Evolutionary conservation across 2,329 filamentous ascomycete species (phyloP), one percentile per base, ranked within the genome.

Genomic region (Fusarium sp.): DNA sequence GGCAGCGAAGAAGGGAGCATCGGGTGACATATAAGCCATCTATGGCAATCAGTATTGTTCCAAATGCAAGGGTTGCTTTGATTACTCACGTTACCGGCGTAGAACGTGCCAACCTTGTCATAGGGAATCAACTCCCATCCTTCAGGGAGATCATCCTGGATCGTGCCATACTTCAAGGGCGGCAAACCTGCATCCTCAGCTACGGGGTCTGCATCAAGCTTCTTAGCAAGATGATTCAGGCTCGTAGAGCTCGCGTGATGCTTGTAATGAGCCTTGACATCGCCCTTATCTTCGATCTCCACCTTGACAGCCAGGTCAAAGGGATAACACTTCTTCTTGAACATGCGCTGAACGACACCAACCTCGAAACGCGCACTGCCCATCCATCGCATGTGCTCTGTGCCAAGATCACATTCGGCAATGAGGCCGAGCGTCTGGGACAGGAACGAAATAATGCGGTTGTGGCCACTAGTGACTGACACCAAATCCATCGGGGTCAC

Each of bases 381-480:
- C 92, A 99, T 95, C 95, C 96, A 98, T 48, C 96, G 91, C 72
- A 98, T 84, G 78, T 97, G 86, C 78, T 99, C 96, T 0, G 96
- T 99, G 6, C 90, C 95, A 18, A 99, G 86, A 82, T 99, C 96
- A 55, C 89, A 89, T 79, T 98, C 96, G 4, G 96, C 96, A 42
- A 98, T 90, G 68, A 98, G 93, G 28, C 96, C 96, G 32, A 98
- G 88, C 0, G 94, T 89, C 81, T 98, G 96, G 15, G 94, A 98
- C 48, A 98, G 87, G 83, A 98, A 98, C 24, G 94, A 98, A 32
- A 98, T 85, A 10, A 88, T 92, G 60, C 94, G 91, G 28, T 85
- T 87, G 67, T 91, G 85, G 30, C 94, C 93, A 78, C 98, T 95
- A 0, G 95, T 98, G 69, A 99, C 87, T 51, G 94, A 97, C 66